phyloP scores from a whole-genome alignment of 2,329 filamentous ascomycete genomes.

The Periconia macrospinosa region DNA sequence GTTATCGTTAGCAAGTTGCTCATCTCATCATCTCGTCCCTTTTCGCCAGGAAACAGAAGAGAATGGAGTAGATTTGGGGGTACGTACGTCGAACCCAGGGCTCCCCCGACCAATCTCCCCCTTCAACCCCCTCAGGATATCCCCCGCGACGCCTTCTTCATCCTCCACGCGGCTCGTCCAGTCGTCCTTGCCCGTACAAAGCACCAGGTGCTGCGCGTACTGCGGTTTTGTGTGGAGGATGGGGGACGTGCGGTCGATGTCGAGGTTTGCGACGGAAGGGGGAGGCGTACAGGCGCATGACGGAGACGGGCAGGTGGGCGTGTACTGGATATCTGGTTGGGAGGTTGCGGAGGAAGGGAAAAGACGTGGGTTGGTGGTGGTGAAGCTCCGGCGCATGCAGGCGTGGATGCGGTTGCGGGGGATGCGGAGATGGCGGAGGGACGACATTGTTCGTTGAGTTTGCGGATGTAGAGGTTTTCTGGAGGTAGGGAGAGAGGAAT shows the following conservation, averaged over 20 bases:
- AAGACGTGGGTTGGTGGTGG: background rate
- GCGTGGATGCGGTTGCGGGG: background rate
- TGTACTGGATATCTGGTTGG: conserved; percentile 21
- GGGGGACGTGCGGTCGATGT: conserved; percentile 71
- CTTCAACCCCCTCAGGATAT: conserved; percentile 71
- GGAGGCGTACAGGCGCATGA: conserved; percentile 74
- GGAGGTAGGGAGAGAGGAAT: no score
- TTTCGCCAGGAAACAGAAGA: background rate
- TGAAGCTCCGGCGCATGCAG: conserved; percentile 2
- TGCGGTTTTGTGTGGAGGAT: conserved; percentile 76
- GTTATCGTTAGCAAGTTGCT: background rate
- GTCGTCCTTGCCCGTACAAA: conserved; percentile 78
- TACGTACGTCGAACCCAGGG: conserved; percentile 50
- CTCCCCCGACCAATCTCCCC: conserved; percentile 47
- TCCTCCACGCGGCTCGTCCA: conserved; percentile 87
- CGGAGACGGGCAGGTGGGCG: conserved; percentile 66
- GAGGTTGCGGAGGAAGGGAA: background rate
- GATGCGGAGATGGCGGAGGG: background rate
- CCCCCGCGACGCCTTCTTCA: conserved; percentile 58
- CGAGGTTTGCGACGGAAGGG: conserved; percentile 60
- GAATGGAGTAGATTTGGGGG: conserved; percentile 11
- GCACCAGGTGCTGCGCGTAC: conserved; percentile 80
- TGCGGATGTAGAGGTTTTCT: no score
- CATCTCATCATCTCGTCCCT: background rate
- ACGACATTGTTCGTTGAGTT: background rate